A percentile compares a stretch with the other conserved stretches of the same genome.
These are phyloP conservation scores for Leucosporidium yakuticum DNA, from an alignment of 768 basidiomycete genomes.

Conservation along the genomic window DNA sequence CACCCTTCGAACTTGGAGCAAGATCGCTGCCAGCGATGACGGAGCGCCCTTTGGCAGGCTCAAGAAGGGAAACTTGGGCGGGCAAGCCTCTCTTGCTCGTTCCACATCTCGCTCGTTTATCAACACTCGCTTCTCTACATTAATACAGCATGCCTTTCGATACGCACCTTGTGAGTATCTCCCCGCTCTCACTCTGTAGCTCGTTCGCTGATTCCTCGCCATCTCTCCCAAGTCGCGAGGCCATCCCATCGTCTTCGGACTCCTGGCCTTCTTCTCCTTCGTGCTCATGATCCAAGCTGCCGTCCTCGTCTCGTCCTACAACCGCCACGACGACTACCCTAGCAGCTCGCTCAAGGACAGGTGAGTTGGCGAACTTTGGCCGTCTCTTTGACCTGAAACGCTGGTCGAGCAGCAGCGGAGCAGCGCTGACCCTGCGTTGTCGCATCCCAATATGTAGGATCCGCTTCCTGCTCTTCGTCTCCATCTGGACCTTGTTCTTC, in stretches of 20 bases:
- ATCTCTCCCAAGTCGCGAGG: conserved; percentile 15
- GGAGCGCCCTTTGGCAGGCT: too few relatives aligned
- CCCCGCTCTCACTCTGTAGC: neutral
- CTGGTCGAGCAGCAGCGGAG: too few relatives aligned
- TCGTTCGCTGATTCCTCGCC: neutral
- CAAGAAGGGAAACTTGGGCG: too few relatives aligned
- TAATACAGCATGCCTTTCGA: conserved; percentile 16
- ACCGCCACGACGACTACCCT: conserved; percentile 25
- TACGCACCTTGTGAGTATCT: conserved; percentile 7
- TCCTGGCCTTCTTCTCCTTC: conserved; percentile 28
- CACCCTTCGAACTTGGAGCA: too few relatives aligned
- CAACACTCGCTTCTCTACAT: neutral
- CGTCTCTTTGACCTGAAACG: neutral
- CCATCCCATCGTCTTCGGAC: conserved; percentile 28
- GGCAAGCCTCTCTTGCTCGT: neutral
- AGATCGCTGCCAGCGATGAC: too few relatives aligned
- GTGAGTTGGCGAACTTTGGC: conserved; percentile 2
- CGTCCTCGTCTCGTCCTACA: conserved; percentile 19
- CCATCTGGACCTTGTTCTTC: conserved; percentile 35
- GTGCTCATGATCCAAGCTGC: conserved; percentile 25
- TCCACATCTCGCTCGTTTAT: neutral
- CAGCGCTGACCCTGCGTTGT: too few relatives aligned
- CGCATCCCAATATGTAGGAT: conserved; percentile 6
- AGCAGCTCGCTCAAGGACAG: conserved; percentile 11
- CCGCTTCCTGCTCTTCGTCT: conserved; percentile 33